Conservation (phyloP, 352 stramenopile species). For the Globisporangium parvum region DNA sequence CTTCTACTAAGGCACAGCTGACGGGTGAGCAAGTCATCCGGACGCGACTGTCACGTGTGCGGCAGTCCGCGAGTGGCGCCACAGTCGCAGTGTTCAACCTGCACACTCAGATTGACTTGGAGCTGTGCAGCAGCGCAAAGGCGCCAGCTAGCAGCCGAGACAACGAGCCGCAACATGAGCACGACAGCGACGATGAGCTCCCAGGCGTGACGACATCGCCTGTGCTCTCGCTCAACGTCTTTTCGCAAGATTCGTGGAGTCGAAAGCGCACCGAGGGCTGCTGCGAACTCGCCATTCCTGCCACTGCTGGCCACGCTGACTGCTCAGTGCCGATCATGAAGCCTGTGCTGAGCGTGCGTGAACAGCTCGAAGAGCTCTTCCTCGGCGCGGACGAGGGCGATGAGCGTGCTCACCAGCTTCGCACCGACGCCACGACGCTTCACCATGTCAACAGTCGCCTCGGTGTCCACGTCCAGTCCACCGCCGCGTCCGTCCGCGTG, state of each 20-base stretch:
- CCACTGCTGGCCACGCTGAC: conserved; percentile 24
- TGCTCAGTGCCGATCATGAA: conserved; percentile 31
- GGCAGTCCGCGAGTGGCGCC: neutral
- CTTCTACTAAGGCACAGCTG: too few relatives aligned
- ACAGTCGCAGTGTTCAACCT: conserved; percentile 10
- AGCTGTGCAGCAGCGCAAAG: conserved; percentile 4
- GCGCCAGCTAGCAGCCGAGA: neutral
- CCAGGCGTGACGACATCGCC: conserved; percentile 7
- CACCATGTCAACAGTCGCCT: conserved; percentile 19
- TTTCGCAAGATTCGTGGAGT: conserved; percentile 39
- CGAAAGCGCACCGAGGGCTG: conserved; percentile 32
- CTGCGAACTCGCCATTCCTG: conserved; percentile 28
- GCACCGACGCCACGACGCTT: conserved; percentile 3
- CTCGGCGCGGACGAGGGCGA: conserved; percentile 32
- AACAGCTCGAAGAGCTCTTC: conserved; percentile 63
- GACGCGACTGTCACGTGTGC: neutral
- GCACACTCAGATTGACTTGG: conserved; percentile 14
- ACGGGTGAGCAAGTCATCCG: neutral
- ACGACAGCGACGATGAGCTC: neutral
- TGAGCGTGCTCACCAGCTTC: neutral
- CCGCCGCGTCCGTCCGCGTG: conserved; percentile 30
- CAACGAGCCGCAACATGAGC: neutral
- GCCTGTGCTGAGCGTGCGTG: conserved; percentile 21
- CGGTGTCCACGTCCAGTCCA: conserved; percentile 32
- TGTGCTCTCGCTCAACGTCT: conserved; percentile 28